These are phyloP conservation scores for Plasmodium inui DNA, from an alignment of 169 alveolate genomes.

Conservation along the genomic window DNA sequence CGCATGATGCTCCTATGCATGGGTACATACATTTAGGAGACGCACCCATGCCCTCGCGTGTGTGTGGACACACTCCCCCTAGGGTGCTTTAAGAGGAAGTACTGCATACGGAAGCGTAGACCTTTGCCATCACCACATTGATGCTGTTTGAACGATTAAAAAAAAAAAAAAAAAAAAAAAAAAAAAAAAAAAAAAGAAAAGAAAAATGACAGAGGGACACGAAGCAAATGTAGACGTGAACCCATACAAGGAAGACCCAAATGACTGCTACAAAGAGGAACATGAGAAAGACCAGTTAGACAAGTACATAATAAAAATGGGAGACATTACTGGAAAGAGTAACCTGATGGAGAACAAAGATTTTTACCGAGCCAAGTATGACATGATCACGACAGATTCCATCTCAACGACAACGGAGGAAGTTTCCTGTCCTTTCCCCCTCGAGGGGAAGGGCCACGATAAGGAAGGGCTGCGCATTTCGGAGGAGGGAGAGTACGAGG, in stretches of 20 bases:
- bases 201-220: constrained; percentile 30
- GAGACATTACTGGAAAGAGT: background rate
- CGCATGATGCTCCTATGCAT: background rate
- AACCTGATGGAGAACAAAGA: background rate
- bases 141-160: background rate
- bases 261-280: background rate
- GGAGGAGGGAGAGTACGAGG: background rate
- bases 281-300: constrained; percentile 13
- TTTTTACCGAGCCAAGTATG: background rate
- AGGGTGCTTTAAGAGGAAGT: background rate
- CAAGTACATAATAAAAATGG: constrained; percentile 20
- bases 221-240: background rate
- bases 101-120: background rate
- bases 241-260: background rate
- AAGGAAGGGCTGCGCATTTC: background rate
- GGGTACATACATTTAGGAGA: background rate
- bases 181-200: constrained; percentile 3
- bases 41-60: background rate
- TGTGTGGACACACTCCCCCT: background rate
- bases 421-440: background rate
- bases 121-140: background rate
- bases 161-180: background rate
- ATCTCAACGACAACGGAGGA: constrained; percentile 51
- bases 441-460: constrained; percentile 16
- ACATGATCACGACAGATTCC: constrained; percentile 2